Base-by-base conservation (phyloP, 2,329 filamentous ascomycete species). In the Rutstroemia sp. region DNA sequence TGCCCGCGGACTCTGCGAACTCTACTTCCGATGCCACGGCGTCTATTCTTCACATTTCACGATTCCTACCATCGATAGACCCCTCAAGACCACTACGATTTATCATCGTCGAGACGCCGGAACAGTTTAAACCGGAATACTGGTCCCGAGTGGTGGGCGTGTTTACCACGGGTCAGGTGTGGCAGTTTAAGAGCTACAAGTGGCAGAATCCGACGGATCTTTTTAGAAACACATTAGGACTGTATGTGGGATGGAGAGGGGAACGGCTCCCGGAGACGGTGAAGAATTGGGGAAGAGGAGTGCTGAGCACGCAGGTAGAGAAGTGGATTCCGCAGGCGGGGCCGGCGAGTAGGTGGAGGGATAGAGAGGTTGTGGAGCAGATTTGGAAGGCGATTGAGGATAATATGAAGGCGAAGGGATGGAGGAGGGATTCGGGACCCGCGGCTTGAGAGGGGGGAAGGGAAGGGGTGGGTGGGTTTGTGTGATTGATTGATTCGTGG, bases 181-280 rank as follows among this genome's bases (percentile, higher is more conserved):
- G 94, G 94, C 94, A 99, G 73, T 99, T 99, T 76, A 96, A 96
- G 75, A 88, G 84, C 64, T 99, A 99, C 80, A 96, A 95, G 73
- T 99, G 94, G 90, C 86, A 86, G 64, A 86, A 87, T 56, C 89
- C 94, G 0, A 80, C 84, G 14, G 94, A 97, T 68, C 78, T 99
- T 50, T 99, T 99, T 75, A 83, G 84, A 63, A 89, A 96, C 68
- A 88, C 90, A 2, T 78, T 90, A 14, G 94, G 94, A 56, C 77
- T 99, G 50, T 95, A 89, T 68, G 84, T 99, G 2, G 94, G 94
- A 3, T 97, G 91, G 89, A 83, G 88, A 59, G 91, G 89, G 50
- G 92, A 97, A 68, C 80, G 84, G 60, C 73, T 86, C 3, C 94
- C 94, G 1, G 81, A 87, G 54, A 86, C 83, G 44, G 86, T 99